Evolutionary conservation across 2,329 filamentous ascomycete species (phyloP).

Genomic region (Talaromyces sp.): DNA sequence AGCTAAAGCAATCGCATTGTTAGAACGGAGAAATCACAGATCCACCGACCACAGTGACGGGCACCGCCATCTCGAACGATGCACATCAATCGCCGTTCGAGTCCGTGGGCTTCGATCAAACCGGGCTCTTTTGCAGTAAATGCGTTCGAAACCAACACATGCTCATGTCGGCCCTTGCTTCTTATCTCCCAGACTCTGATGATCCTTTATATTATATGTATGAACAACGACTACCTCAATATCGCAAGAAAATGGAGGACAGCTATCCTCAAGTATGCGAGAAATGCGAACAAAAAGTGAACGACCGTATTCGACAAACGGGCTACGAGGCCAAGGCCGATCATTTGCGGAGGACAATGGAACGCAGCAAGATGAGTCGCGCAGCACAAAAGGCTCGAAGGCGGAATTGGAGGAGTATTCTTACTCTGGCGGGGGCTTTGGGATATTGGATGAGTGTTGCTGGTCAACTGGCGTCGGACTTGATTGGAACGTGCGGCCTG

Average conservation of each 20-base stretch:
- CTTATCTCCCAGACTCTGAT: conserved; percentile 65
- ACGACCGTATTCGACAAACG: conserved; percentile 62
- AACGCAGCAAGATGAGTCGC: conserved; percentile 48
- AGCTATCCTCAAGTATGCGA: conserved; percentile 86
- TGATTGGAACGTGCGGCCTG: conserved; percentile 29
- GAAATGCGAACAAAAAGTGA: conserved; percentile 70
- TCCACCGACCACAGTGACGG: conserved; percentile 62
- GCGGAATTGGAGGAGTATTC: conserved; percentile 41
- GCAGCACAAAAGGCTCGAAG: conserved; percentile 28
- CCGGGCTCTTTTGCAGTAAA: conserved; percentile 61
- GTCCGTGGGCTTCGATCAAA: conserved; percentile 28
- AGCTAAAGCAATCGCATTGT: neutral
- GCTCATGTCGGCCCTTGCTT: conserved; percentile 67
- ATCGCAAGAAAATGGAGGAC: conserved; percentile 67
- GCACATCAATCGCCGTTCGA: conserved; percentile 43
- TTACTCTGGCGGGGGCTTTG: conserved; percentile 40
- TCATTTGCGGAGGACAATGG: conserved; percentile 68
- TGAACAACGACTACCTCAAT: conserved; percentile 64
- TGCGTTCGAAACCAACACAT: conserved; percentile 89
- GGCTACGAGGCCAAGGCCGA: conserved; percentile 83
- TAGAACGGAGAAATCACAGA: conserved; percentile 87
- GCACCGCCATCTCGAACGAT: conserved; percentile 28
- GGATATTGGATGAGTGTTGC: conserved; percentile 40
- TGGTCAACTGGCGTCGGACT: conserved; percentile 41
- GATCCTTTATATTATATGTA: conserved; percentile 66